Base-by-base conservation (phyloP, 768 basidiomycete species). In the Steccherinum ochraceum region DNA sequence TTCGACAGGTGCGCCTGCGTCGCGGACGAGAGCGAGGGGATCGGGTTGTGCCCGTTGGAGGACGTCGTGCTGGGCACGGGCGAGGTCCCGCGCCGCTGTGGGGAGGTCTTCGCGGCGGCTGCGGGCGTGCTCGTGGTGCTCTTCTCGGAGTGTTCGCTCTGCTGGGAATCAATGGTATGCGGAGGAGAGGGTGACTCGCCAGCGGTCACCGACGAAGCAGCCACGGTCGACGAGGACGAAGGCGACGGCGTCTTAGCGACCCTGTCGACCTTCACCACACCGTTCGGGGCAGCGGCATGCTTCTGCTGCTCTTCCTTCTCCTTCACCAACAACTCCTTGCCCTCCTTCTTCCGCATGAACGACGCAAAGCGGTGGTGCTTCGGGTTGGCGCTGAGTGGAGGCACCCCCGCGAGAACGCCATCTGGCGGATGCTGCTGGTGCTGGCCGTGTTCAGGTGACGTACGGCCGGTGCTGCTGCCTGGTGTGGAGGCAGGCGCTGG, bases 1-100 rank as follows among this genome's bases (percentile, higher is more conserved):
- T 98, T 98, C n/a, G 87, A 73, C 51, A 99, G 74, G 66, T 96
- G 93, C 12, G 89, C 90, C 48, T 94, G 85, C 2, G 89, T 91
- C 4, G 87, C 89, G 45, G 84, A 82, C 12, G 87, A 82, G 20
- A 93, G 79, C 2, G 89, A 88, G 21, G 74, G 65, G 30, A 81
- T 70, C 12, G 40, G 25, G n/a, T 24, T 18, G n/a, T 27, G 25
- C 16, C 30, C 30, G 16, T 35, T 7, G 30, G 24, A 41, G 41
- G 55, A 44, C 40, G 48, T 35, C 46, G 50, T 21, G 46, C 56
- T 46, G 48, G 58, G 49, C 18, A 48, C 40, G n/a, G 40, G 20
- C 1, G 58, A 58, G 45, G 53, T 53, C 7, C 30, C 30, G 16
- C 27, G 40, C 45, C 50, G 52, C 45, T 50, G 45, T 42, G 4